A percentile compares a stretch with the other conserved stretches of the same genome.
Conservation (phyloP, 73 alveolate species). For the Paramecium biaurelia region DNA sequence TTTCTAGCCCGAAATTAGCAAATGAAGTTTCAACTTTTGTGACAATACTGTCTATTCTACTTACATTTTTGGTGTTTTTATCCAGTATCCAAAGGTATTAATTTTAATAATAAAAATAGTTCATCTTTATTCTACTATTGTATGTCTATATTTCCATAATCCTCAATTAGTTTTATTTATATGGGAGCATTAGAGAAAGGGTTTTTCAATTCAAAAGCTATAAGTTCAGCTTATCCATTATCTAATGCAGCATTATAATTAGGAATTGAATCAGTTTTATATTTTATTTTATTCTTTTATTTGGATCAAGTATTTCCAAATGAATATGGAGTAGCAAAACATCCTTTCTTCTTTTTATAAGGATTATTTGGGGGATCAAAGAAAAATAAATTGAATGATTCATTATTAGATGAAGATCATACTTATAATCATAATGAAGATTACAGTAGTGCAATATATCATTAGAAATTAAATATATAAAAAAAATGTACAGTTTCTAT, state of each 20-base stretch:
- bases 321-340: constrained; percentile 28
- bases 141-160: constrained; percentile 43
- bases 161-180: background rate
- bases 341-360: background rate
- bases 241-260: background rate
- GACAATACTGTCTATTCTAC: background rate
- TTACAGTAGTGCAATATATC: constrained; percentile 23
- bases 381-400: background rate
- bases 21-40: constrained; percentile 45
- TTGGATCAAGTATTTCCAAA: constrained; percentile 55
- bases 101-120: background rate
- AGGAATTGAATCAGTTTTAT: background rate
- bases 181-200: constrained; percentile 8
- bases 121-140: background rate
- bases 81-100: background rate
- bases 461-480: constrained; percentile 4
- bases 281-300: constrained; percentile 40
- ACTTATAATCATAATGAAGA: background rate
- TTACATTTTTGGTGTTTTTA: constrained; percentile 3
- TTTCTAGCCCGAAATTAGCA: constrained; percentile 51
- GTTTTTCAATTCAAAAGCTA: background rate
- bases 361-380: background rate
- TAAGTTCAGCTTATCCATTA: background rate
- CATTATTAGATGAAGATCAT: background rate
- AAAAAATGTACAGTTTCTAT: constrained; percentile 2